These are phyloP conservation scores for Juncus inflexus DNA, from an alignment of 176 grass and related monocot genomes.

Conservation along the genomic window DNA sequence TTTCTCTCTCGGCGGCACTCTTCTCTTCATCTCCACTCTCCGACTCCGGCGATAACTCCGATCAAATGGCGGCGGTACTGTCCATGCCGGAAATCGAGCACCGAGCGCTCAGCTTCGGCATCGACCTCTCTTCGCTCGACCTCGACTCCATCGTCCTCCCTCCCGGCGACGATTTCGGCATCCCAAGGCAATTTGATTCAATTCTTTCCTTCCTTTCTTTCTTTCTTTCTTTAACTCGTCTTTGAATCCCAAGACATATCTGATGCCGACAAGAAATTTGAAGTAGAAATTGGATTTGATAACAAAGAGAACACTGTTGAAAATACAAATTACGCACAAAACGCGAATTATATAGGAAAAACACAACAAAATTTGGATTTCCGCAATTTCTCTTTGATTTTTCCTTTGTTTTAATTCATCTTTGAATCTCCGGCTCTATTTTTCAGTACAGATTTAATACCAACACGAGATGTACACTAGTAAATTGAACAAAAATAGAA, in stretches of 20 bases:
- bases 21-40: constrained; percentile 4
- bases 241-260: not conserved
- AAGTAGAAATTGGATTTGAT: not conserved
- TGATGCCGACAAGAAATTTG: not conserved
- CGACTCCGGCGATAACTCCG: not conserved
- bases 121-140: constrained; percentile 59
- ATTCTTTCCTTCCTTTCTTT: not conserved
- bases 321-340: too few relatives aligned
- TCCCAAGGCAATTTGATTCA: constrained; percentile 40
- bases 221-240: not conserved
- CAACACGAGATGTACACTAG: too few relatives aligned
- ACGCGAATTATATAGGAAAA: too few relatives aligned
- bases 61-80: constrained; percentile 45
- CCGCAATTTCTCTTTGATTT: too few relatives aligned
- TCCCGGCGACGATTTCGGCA: constrained; percentile 61
- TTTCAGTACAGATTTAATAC: too few relatives aligned
- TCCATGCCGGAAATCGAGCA: constrained; percentile 57
- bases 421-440: too few relatives aligned
- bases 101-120: constrained; percentile 34
- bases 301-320: not conserved
- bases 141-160: constrained; percentile 59
- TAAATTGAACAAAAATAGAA: too few relatives aligned
- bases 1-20: constrained; percentile 2
- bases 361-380: too few relatives aligned
- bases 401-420: too few relatives aligned